Conservation (phyloP, 2,329 filamentous ascomycete genomes). For the Aschersonia sp. region DNA sequence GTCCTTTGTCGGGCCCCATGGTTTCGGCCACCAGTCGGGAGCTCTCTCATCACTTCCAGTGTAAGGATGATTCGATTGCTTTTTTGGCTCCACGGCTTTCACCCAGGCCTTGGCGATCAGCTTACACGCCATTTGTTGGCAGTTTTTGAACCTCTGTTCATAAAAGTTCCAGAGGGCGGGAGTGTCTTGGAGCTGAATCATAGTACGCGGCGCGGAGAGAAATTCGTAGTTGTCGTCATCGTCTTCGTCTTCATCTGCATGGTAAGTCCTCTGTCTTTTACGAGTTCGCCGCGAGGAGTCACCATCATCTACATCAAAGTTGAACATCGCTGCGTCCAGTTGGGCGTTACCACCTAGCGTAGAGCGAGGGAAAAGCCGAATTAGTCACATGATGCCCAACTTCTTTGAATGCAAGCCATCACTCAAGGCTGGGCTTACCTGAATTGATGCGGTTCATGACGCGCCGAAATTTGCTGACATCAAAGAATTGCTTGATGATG, state of each 20-base stretch:
- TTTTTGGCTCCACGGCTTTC: conserved; percentile 62
- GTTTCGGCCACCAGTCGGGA: conserved; percentile 53
- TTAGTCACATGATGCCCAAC: no score
- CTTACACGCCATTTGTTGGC: conserved; percentile 61
- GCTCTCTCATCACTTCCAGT: conserved; percentile 47
- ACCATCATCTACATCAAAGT: conserved; percentile 15
- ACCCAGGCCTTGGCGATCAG: conserved; percentile 63
- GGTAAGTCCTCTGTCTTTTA: conserved; percentile 20
- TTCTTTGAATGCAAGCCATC: no score
- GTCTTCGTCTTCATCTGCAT: conserved; percentile 23
- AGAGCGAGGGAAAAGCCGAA: background rate
- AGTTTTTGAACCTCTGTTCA: conserved; percentile 44
- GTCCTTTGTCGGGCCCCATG: conserved; percentile 33
- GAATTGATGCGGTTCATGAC: conserved; percentile 22
- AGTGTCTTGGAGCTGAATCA: conserved; percentile 30
- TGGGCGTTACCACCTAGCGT: no score
- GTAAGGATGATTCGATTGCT: conserved; percentile 63
- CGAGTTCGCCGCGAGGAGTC: conserved; percentile 13
- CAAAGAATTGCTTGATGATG: conserved; percentile 30
- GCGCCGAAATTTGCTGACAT: conserved; percentile 25
- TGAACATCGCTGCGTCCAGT: no score
- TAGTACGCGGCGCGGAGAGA: conserved; percentile 19
- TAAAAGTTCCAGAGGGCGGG: conserved; percentile 45
- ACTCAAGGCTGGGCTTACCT: conserved; percentile 15
- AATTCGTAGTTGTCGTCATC: conserved; percentile 22